phyloP scores from a whole-genome alignment of 192 early-diverging fungal species.

The Haplosporangium gracile region DNA sequence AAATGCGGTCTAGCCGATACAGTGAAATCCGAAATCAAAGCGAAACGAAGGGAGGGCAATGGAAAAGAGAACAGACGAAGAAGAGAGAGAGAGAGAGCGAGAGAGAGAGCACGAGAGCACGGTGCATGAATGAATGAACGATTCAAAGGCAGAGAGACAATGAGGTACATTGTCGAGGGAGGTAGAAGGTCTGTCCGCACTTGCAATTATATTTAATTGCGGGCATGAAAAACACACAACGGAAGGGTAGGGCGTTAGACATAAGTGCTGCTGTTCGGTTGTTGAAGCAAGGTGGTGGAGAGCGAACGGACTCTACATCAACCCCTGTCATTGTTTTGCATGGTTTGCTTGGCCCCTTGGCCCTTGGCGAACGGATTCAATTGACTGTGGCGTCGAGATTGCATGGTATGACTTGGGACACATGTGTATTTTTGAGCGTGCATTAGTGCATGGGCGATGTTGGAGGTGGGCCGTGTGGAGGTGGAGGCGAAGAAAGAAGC shows the following conservation, averaged over 20 bases:
- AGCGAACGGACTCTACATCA: no score
- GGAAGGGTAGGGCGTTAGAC: not conserved
- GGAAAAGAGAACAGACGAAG: not conserved
- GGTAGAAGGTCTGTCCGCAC: constrained; percentile 11
- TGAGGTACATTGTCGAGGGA: not conserved
- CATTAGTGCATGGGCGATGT: not conserved
- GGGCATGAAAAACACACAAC: not conserved
- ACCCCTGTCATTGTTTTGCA: no score
- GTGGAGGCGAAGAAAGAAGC: not conserved
- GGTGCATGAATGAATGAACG: constrained; percentile 10
- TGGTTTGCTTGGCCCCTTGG: no score
- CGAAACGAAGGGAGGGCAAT: not conserved
- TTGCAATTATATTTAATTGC: not conserved
- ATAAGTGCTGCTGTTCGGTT: no score
- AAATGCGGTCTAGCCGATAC: no score
- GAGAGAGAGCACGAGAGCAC: constrained; percentile 12
- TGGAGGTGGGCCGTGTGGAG: not conserved
- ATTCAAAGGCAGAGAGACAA: not conserved
- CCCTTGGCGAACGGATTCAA: no score
- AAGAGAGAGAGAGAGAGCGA: not conserved
- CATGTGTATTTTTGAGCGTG: not conserved
- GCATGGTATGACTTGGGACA: no score
- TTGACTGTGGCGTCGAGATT: no score
- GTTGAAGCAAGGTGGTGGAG: no score
- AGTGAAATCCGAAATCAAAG: not conserved